Evolutionary conservation across 2,329 filamentous ascomycete genomes (phyloP), one percentile per base, ranked within the genome.

Genomic region (Scedosporium minutisporum): DNA sequence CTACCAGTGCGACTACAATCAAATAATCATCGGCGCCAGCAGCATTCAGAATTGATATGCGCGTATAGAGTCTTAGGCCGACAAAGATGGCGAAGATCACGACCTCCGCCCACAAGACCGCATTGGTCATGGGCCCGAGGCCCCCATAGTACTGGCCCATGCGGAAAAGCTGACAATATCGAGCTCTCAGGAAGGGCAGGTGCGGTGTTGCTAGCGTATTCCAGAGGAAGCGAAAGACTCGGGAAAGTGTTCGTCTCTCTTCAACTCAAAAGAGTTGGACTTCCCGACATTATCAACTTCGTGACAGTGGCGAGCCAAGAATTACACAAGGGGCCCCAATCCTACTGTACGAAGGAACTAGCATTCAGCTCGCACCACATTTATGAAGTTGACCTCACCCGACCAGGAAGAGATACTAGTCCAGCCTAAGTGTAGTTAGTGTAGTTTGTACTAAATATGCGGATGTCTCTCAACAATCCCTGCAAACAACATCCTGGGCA

Each of bases 111-210:
- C 51, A 55, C 51, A 55, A 27, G 51, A 55, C 51, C 51, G 23
- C 51, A 27, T 55, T 55, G 51, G 51, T 55, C 51, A 55, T 55
- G 51, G 51, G 51, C 51, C 51, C 51, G 51, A 55, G 51, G 18
- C 51, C 51, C 4, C 51, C 51, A 16, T 55, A 55, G 51, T 55
- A 55, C 51, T 23, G 51, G 23, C 18, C 23, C 51, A 55, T 55
- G 12, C n/a, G 6, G 23, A 23, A 55, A 27, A 7, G 48, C 48
- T 7, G 48, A 27, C 48, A 10, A 53, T 12, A 38, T 38, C 33
- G 51, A 27, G 51, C 51, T 16, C 51, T 21, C 23, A 29, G 23
- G 51, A 23, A 27, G 23, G 21, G 51, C 18, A n/a, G 44, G 44
- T 14, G 44, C 10, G 1, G 44, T 46, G 44, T 48, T 48, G 44